Base-by-base conservation (phyloP, 2,329 filamentous ascomycete genomes). In the Cladorrhinum sp. region DNA sequence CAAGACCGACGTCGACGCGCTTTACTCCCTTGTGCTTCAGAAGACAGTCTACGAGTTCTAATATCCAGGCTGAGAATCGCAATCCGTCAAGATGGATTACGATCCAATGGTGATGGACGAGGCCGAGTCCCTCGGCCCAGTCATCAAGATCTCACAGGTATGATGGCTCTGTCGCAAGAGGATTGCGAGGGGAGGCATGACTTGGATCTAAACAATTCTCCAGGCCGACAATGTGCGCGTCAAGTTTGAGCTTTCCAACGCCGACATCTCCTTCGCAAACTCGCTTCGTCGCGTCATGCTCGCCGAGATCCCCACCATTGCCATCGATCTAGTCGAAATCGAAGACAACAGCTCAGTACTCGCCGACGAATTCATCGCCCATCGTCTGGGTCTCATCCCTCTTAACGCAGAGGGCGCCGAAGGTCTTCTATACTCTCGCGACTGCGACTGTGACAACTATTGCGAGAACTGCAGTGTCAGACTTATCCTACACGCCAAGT, bases 391-490 rank as follows among this genome's bases (percentile, higher is more conserved):
- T 29, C 85, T 98, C 51, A 87, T 98, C 60, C 95, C 95, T 0
- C 85, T 99, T 52, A 88, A 89, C 73, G 91, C 91, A 60, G 90
- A 91, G 71, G 90, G 91, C 71, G 88, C 93, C 68, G 90, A 93
- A 66, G 83, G 89, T 69, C 84, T 98, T 64, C 82, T 90, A 65
- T 96, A 96, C 78, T 89, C 90, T 53, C 90, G 93, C 71, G 93
- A 98, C 77, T 99, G 95, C 80, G 92, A 96, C 72, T 99, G 95
- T 80, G 93, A 97, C 69, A 89, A 93, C 70, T 92, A 93, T 79
- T 99, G 95, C 79, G 90, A 96, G 66, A 85, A 90, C 68, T 99
- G 95, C 81, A 91, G 90, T 67, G 90, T 98, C 55, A 89, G 87
- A 23, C 84, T 99, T 25, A 88, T 85, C 2, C 83, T 99, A 41